Base-by-base conservation (phyloP, 2,329 filamentous ascomycete genomes). In the Monosporascus sp. region DNA sequence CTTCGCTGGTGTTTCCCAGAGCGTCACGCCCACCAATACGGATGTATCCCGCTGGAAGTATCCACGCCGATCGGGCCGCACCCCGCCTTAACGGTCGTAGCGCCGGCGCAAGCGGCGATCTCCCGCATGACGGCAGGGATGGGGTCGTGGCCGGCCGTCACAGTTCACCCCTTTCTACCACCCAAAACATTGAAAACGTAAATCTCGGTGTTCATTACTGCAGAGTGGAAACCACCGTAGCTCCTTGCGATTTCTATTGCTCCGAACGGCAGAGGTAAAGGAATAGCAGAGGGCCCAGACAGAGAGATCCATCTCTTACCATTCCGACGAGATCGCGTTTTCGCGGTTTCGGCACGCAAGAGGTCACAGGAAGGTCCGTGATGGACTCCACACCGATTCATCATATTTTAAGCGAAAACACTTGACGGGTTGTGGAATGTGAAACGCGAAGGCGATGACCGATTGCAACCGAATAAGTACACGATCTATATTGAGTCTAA, bases 271-370 rank as follows among this genome's bases (percentile, higher is more conserved):
- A 55, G 59, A 59, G 43, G 61, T 65, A 45, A 65, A 60, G 16
- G 61, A 59, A 55, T 59, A 63, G 48, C 61, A 64, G 54, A 63
- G 55, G 26, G 62, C 62, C 50, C 59, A 34, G 31, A 14, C 61
- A n/a, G 59, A 63, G 40, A 62, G 31, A 56, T 49, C 60, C 58
- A 50, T 65, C 59, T 61, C 59, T 55, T 31, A 53, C 53, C 27
- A 62, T 41, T 64, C 61, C 34, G 52, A 58, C 41, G 53, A 3
- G 20, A 43, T 55, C 53, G 51, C 11, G 0, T 34, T 34, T 59
- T 16, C 55, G 46, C 20, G 54, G 46, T 34, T 48, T 56, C 50
- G 56, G 37, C 51, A 50, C 43, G 50, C 58, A 40, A 43, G 55
- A 22, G 45, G 27, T 51, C 54, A 53, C 48, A 52, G 56, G 47